Base-by-base conservation (phyloP, 352 stramenopile genomes). In the Globisporangium abappressorium region DNA sequence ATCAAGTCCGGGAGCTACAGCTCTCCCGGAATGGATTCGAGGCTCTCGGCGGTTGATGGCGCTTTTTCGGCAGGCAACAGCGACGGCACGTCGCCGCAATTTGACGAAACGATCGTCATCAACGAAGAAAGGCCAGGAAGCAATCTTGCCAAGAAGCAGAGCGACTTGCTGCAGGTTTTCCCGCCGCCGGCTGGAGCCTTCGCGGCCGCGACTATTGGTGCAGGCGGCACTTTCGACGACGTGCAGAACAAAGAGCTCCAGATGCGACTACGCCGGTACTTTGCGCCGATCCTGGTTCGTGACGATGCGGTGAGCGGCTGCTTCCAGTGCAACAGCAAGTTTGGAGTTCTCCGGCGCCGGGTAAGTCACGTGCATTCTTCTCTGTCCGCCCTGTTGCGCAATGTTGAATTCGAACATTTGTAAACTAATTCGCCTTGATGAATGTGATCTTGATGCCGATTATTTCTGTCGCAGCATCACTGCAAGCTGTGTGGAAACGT, bases 401-500 rank as follows among this genome's bases (percentile, higher is more conserved):
- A 8, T 66, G 36, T 33, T 46, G 18, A 62, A 30, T 8, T 46
- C 7, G 7, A 58, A 38, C 14, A 11, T 14, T 15, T 43, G 36
- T 15, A 14, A 33, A 33, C 30, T 33, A 33, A 33, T 33, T 33
- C 30, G 30, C 30, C 30, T 33, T 33, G 30, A 33, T 33, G 30
- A 33, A 12, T 51, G 43, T 22, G 18, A 15, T n/a, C 5, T 47
- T 47, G 41, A n/a, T 47, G 41, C 5, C 5, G 15, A n/a, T 24
- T 68, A 20, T 70, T 58, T 11, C 33, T 14, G 20, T 0, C 20
- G 5, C 41, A 90, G 81, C 81, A 94, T 62, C 82, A 94, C 65
- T 96, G 88, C 47, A 78, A 80, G 12, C 70, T 96, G 11, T 96
- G 88, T 58, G 88, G 88, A 3, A 78, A 84, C 18, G 70, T 93